Conservation (phyloP, 352 stramenopile genomes). For the Phytophthora agathidicida region DNA sequence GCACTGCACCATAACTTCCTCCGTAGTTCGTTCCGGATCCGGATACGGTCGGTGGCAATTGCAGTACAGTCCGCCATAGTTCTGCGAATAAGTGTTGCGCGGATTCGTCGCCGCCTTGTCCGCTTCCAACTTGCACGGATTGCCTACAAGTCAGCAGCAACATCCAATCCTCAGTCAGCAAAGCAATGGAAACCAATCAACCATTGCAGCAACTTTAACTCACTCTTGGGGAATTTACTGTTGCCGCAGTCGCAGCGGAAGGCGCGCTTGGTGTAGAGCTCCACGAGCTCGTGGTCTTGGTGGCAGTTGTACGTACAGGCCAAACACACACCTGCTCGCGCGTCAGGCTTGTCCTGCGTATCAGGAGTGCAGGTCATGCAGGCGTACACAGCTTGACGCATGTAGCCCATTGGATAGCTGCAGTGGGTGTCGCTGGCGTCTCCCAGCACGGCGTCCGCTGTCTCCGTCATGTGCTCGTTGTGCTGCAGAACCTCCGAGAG, state of each 20-base stretch:
- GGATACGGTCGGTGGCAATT: constrained; percentile 77
- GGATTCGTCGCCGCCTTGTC: constrained; percentile 60
- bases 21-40: constrained; percentile 67
- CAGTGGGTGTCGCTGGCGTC: constrained; percentile 65
- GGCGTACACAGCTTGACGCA: constrained; percentile 70
- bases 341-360: constrained; percentile 32
- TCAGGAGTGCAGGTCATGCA: constrained; percentile 75
- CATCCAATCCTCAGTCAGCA: too few species aligned
- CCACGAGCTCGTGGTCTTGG: constrained; percentile 74
- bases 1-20: constrained; percentile 80
- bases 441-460: constrained; percentile 65
- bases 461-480: constrained; percentile 58
- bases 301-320: constrained; percentile 81
- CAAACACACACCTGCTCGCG: constrained; percentile 63
- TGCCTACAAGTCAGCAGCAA: constrained; percentile 25
- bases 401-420: constrained; percentile 73
- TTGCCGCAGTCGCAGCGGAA: constrained; percentile 85
- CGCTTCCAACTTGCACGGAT: constrained; percentile 56
- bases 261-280: constrained; percentile 81
- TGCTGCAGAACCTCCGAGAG: constrained; percentile 66
- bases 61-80: constrained; percentile 74
- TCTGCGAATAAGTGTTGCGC: constrained; percentile 76
- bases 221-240: constrained; percentile 51
- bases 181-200: neutral
- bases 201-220: constrained; percentile 2